These are phyloP conservation scores for Takashimella koratensis DNA, from an alignment of 1,284 basidiomycete species.

Conservation along the genomic window DNA sequence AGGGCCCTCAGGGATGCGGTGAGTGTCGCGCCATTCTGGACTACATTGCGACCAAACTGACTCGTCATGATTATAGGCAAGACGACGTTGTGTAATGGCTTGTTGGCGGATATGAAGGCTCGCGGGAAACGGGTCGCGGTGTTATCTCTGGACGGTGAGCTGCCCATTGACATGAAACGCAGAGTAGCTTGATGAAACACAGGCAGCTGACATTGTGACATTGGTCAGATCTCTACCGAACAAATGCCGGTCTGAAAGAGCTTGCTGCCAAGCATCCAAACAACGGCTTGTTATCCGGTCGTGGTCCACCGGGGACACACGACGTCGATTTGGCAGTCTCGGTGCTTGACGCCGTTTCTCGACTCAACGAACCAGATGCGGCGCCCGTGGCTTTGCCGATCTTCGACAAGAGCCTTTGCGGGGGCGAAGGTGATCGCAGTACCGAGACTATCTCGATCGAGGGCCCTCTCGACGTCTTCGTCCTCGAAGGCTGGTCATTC, in stretches of 20 bases:
- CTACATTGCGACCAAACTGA: too few relatives aligned
- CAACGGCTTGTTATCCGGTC: constrained; percentile 39
- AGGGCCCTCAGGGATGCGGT: constrained; percentile 36
- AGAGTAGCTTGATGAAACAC: background rate
- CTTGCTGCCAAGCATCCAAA: constrained; percentile 28
- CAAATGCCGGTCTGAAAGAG: constrained; percentile 24
- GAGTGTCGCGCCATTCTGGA: too few relatives aligned
- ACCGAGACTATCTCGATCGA: constrained; percentile 43
- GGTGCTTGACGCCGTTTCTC: background rate
- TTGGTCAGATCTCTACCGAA: constrained; percentile 42
- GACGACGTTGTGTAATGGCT: constrained; percentile 36
- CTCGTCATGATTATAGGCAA: constrained; percentile 27
- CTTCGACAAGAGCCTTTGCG: constrained; percentile 80
- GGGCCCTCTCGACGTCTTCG: constrained; percentile 69
- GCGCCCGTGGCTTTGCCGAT: constrained; percentile 52
- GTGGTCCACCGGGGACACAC: constrained; percentile 46
- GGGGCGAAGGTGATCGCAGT: constrained; percentile 77
- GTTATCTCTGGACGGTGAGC: constrained; percentile 36
- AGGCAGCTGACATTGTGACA: too few relatives aligned
- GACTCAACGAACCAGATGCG: background rate
- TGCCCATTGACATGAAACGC: background rate
- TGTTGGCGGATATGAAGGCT: constrained; percentile 24
- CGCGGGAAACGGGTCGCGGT: constrained; percentile 26
- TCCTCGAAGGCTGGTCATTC: constrained; percentile 60
- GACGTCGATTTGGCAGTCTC: constrained; percentile 15